These are phyloP conservation scores for Annulohypoxylon truncatum DNA, from an alignment of 2,329 filamentous ascomycete genomes.

Conservation along the genomic window DNA sequence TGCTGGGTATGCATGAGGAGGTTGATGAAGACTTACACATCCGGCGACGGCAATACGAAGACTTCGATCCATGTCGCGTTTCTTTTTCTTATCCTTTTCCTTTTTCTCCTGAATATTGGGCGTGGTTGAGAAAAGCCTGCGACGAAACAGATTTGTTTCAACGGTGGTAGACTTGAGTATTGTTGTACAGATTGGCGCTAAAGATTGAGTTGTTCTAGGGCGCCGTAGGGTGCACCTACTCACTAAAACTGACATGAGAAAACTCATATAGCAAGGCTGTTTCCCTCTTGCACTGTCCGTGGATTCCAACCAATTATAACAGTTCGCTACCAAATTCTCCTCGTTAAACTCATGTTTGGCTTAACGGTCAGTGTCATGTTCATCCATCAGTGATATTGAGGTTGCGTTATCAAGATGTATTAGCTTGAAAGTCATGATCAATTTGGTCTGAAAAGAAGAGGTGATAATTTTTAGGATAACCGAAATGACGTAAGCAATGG, in stretches of 20 bases:
- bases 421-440: neutral
- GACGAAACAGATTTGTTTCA: neutral
- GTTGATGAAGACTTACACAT: constrained; percentile 72
- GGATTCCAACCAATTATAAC: neutral
- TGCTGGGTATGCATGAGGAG: neutral
- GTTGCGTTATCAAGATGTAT: neutral
- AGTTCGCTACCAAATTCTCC: too few species aligned
- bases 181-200: constrained; percentile 17
- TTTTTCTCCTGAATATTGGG: neutral
- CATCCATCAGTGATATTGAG: neutral
- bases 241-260: constrained; percentile 9
- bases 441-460: neutral
- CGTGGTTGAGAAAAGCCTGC: neutral
- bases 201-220: constrained; percentile 4
- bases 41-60: constrained; percentile 87
- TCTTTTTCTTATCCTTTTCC: neutral
- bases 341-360: neutral
- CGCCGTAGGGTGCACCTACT: constrained; percentile 10
- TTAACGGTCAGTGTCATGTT: neutral
- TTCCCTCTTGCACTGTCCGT: neutral
- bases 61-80: constrained; percentile 48
- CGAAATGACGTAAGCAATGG: neutral
- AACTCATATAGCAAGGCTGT: neutral
- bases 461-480: neutral
- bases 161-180: neutral